Conservation (phyloP, 768 basidiomycete species). For the Boletus sensibilis region DNA sequence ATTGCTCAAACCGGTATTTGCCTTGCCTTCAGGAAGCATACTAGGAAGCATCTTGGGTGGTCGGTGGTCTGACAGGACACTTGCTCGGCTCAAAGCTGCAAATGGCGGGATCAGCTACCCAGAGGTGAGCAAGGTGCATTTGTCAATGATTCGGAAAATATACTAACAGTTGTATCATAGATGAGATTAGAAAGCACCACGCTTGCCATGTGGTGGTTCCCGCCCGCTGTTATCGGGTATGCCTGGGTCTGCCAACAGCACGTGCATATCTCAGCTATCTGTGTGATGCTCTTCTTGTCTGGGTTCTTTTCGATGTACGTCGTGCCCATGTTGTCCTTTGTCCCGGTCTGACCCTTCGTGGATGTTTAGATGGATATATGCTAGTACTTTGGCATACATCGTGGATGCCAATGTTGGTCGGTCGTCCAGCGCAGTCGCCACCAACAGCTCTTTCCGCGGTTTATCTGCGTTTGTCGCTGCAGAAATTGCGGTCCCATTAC, state of each 20-base stretch:
- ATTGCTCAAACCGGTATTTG: neutral
- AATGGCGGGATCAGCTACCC: conserved; percentile 55
- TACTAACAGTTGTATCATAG: conserved; percentile 32
- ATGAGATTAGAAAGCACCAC: conserved; percentile 74
- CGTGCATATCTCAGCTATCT: conserved; percentile 66
- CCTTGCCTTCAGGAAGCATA: conserved; percentile 39
- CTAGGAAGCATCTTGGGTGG: conserved; percentile 59
- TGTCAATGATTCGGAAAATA: neutral
- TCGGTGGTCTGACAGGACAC: conserved; percentile 54
- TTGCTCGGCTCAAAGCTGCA: conserved; percentile 43
- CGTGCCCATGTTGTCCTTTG: neutral
- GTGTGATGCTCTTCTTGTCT: conserved; percentile 68
- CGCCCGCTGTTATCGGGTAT: conserved; percentile 63
- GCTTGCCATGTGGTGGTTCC: conserved; percentile 49
- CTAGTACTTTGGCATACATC: conserved; percentile 78
- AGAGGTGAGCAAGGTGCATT: conserved; percentile 49
- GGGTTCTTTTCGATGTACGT: conserved; percentile 77
- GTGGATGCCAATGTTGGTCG: conserved; percentile 85
- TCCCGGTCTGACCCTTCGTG: neutral
- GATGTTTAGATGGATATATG: conserved; percentile 53
- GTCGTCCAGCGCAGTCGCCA: conserved; percentile 73
- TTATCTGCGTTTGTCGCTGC: conserved; percentile 62
- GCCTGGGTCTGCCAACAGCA: conserved; percentile 74
- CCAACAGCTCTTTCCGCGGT: conserved; percentile 77
- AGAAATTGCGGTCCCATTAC: conserved; percentile 75